Percentiles rank a stretch among this genome's conserved stretches.
Conservation (phyloP, 441 rosid genomes). For the Gossypium aridum region DNA sequence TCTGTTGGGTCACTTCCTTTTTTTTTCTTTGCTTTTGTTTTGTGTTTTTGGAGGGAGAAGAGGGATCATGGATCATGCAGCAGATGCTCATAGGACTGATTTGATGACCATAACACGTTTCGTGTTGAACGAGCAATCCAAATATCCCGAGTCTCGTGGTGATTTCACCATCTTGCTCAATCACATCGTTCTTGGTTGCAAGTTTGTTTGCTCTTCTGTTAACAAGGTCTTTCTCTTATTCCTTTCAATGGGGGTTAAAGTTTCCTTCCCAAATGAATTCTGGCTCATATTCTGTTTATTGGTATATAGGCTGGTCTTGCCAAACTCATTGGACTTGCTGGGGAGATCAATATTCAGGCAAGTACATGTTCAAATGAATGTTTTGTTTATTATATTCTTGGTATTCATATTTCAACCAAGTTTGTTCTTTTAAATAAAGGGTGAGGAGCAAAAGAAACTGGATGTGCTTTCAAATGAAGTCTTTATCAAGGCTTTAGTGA, state of each 20-base stretch:
- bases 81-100: constrained; percentile 86
- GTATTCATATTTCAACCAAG: background rate
- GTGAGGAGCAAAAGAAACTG: constrained; percentile 96
- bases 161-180: constrained; percentile 88
- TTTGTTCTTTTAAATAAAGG: constrained; percentile 32
- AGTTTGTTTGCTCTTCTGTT: constrained; percentile 91
- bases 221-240: constrained; percentile 51
- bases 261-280: background rate
- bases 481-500: constrained; percentile 83
- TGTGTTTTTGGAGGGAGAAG: background rate
- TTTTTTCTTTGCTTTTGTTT: background rate
- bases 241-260: background rate
- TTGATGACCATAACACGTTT: constrained; percentile 92
- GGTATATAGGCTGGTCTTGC: constrained; percentile 89
- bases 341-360: constrained; percentile 92
- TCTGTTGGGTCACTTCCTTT: no score
- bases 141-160: constrained; percentile 90
- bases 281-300: background rate
- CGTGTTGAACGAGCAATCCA: constrained; percentile 82
- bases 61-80: constrained; percentile 72
- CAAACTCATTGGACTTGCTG: constrained; percentile 90
- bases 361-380: constrained; percentile 10
- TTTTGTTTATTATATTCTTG: background rate
- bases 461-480: constrained; percentile 31
- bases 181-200: constrained; percentile 97